Evolutionary conservation across 306 rosid genomes (phyloP), one percentile per base, ranked within the genome.

Genomic region (Sicyos baderoa): DNA sequence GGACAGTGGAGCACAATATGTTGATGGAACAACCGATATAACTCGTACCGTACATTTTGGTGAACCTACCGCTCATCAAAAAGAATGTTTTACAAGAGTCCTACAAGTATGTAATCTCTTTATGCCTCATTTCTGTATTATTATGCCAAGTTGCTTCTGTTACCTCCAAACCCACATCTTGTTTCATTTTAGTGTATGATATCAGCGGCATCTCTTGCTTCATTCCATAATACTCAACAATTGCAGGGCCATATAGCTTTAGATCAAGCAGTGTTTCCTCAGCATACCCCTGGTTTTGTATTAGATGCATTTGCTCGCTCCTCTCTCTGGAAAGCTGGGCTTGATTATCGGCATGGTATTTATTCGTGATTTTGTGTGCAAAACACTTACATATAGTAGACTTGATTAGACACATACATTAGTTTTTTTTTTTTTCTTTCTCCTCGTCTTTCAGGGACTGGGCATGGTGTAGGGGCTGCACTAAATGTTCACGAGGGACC

Each of bases 391-490:
- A 27, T 7, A 15, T 15, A 52, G 12, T 63, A 13, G 54, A 67
- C 57, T 58, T 70, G 62, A 60, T 17, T 47, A 62, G 16, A 25
- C 45, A 40, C 59, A 9, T 60, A 27, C 63, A n/a, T 7, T 48
- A 14, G 4, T 54, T 48, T 0, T 63, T 49, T 48, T 19, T 51
- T 32, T 73, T 66, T 13, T 25, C 56, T 54, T 63, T 72, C 29
- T 50, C 45, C 51, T 23, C 54, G 1, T 65, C 44, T 66, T 10
- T 68, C 63, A 93, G 97, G 99, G 74, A 93, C 97, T 71, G 99
- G 96, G 74, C 97, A 90, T 58, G 97, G 99, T 54, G 99, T 93
- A 40, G 99, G 99, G 75, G 94, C 99, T 76, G 97, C 99, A 65
- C 62, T 93, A 76, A 93, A 89, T 78, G 98, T 93, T 79, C 98